Evolutionary conservation across 352 stramenopile species (phyloP), one percentile per base, ranked within the genome.

Genomic region (Thraustochytrium sp.): DNA sequence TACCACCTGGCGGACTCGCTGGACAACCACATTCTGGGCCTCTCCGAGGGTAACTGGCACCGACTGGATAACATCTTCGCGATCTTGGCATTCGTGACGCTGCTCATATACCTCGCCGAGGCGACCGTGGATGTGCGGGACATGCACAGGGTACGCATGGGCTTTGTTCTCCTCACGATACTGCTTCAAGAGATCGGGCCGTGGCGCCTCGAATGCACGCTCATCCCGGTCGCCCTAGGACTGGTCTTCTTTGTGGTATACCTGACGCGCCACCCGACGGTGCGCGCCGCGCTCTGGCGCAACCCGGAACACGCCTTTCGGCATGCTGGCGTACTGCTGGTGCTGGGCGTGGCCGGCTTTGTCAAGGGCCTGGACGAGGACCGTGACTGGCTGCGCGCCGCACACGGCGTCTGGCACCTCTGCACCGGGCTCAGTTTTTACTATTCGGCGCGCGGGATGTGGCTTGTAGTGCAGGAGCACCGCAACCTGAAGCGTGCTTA

Each of bases 1-100:
- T 80, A 80, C 42, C 68, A 80, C 38, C 13, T 61, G 31, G 68
- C 68, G 0, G 68, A 80, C 42, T 36, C 68, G 68, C 26, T 80
- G 16, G 68, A 80, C 42, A 44, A 72, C 16, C 26, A 9, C 2
- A 29, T 84, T 2, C 23, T 80, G 26, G 44, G 46, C 40, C 80
- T 84, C 61, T 64, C 31, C 5, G 76, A 49, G 37, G 76, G 76
- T 4, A 84, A 84, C 49, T 84, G 76, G 76, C 76, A 84, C 46
- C 76, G 76, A 8, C 62, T 84, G 13, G 76, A 84, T 48, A 84
- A 84, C 51, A 65, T 84, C 36, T 84, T 84, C 29, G 62, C 76
- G 8, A 80, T 84, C 51, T 2, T 84, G 2, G 44, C 23, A 5
- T 78, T 78, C 26, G 55, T 59, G 31, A 37, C 44, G 46, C 18